Percentiles rank a stretch among this genome's conserved stretches.
Evolutionary conservation across 225 moss, liverwort and hornwort genomes (phyloP).

Genomic region (Sphagnum contortum): DNA sequence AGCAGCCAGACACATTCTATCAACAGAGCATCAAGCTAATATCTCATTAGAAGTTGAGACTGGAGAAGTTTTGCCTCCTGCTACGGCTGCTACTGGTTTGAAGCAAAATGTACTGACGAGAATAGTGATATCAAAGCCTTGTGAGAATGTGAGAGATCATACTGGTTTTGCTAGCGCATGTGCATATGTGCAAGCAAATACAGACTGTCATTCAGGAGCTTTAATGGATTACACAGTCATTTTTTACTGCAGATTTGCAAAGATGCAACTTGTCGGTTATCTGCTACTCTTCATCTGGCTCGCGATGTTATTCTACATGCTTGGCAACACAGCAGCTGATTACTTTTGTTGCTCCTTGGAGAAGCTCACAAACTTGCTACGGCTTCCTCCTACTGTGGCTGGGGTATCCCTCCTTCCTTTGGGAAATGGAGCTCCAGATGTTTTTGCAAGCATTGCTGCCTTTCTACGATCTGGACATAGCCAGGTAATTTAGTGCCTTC

Average conservation of each 20-base stretch:
- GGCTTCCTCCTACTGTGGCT: conserved; percentile 54
- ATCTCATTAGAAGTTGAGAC: conserved; percentile 2
- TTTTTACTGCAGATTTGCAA: conserved; percentile 43
- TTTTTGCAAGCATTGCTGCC: conserved; percentile 57
- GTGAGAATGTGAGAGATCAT: conserved; percentile 43
- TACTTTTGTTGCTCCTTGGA: conserved; percentile 59
- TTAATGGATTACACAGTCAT: conserved; percentile 39
- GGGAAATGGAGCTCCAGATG: conserved; percentile 64
- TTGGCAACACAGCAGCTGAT: conserved; percentile 65
- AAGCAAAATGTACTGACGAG: conserved; percentile 1
- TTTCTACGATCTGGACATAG: conserved; percentile 49
- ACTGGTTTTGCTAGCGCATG: conserved; percentile 43
- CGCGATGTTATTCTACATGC: conserved; percentile 47
- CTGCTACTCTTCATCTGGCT: conserved; percentile 30
- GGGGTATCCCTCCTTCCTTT: conserved; percentile 62
- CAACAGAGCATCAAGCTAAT: conserved; percentile 8
- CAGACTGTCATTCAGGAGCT: conserved; percentile 48
- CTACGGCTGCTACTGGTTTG: neutral
- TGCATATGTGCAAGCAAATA: conserved; percentile 47
- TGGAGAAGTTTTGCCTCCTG: conserved; percentile 16
- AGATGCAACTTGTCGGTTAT: conserved; percentile 24
- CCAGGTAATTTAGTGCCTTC: conserved; percentile 17
- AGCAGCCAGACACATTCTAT: conserved; percentile 19
- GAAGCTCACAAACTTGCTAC: conserved; percentile 40
- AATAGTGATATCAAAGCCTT: conserved; percentile 8